phyloP scores from a whole-genome alignment of 2,329 filamentous ascomycete genomes.

The Lecanoromycetidae sp. region DNA sequence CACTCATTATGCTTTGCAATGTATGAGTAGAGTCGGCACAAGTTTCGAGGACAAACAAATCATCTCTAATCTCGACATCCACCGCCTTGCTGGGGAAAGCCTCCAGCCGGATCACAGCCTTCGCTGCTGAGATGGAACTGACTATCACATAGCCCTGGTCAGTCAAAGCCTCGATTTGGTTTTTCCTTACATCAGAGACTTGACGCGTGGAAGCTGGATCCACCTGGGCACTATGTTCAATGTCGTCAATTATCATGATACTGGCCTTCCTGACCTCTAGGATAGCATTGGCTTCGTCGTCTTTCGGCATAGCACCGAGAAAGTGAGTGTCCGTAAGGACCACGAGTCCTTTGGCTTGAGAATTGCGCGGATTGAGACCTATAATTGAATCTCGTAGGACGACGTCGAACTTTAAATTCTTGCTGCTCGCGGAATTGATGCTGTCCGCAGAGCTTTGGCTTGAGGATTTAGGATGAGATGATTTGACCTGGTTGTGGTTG shows the following conservation, averaged over 20 bases:
- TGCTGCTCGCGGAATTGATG: slow-evolving; percentile 3
- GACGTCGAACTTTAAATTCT: slow-evolving; percentile 53
- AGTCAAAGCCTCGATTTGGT: slow-evolving; percentile 40
- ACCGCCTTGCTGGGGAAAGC: slow-evolving; percentile 44
- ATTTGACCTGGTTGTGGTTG: slow-evolving; percentile 36
- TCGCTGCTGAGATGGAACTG: slow-evolving; percentile 74
- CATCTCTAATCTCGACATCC: slow-evolving; percentile 71
- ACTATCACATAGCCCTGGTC: slow-evolving; percentile 71
- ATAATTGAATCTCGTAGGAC: slow-evolving; percentile 68
- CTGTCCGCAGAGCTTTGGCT: slow-evolving; percentile 5
- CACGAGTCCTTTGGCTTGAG: slow-evolving; percentile 63
- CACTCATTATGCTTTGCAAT: slow-evolving; percentile 64
- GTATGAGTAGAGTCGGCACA: slow-evolving; percentile 97
- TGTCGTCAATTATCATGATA: slow-evolving; percentile 70
- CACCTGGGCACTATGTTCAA: slow-evolving; percentile 31
- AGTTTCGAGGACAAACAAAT: slow-evolving; percentile 80
- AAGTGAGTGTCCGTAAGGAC: slow-evolving; percentile 68
- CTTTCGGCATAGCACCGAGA: slow-evolving; percentile 53
- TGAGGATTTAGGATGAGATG: slow-evolving; percentile 34
- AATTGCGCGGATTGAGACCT: slow-evolving; percentile 68
- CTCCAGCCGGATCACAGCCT: slow-evolving; percentile 50
- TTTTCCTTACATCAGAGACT: slow-evolving; percentile 25
- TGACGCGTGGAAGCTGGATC: slow-evolving; percentile 25
- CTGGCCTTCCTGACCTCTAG: slow-evolving; percentile 69
- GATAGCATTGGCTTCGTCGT: slow-evolving; percentile 50